Evolutionary conservation across 2,329 filamentous ascomycete genomes (phyloP).

Genomic region (Venturia nashicola): DNA sequence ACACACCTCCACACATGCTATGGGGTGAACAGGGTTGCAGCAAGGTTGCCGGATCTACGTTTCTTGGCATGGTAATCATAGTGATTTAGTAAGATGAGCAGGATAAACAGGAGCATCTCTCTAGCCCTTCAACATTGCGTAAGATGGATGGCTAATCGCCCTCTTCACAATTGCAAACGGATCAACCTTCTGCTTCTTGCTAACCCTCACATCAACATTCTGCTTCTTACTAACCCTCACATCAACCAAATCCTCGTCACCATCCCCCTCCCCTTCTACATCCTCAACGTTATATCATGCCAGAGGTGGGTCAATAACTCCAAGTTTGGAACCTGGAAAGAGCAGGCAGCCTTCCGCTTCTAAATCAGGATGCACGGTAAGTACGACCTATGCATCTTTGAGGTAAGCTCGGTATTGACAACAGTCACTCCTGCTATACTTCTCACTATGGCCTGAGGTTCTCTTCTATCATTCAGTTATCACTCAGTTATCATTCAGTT

Average conservation of each 20-base stretch:
- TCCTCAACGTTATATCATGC: conserved; percentile 18
- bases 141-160: conserved; percentile 41
- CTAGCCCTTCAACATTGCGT: conserved; percentile 42
- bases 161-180: conserved; percentile 35
- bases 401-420: background rate
- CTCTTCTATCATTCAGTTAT: no score
- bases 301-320: background rate
- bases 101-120: no score
- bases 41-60: no score
- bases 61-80: no score
- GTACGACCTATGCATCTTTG: background rate
- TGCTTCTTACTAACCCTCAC: conserved; percentile 23
- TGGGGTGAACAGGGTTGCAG: no score
- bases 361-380: background rate
- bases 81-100: no score
- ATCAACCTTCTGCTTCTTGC: conserved; percentile 30
- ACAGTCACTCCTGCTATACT: background rate
- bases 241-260: conserved; percentile 15
- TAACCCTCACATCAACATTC: conserved; percentile 15
- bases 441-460: no score
- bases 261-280: conserved; percentile 19
- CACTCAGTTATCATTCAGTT: no score
- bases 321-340: no score
- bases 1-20: no score
- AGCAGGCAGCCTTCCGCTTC: background rate